A percentile compares a stretch with the other conserved stretches of the same genome.
These are phyloP conservation scores for Scolecobasidium constrictum DNA, from an alignment of 2,329 filamentous ascomycete species.

Conservation along the genomic window DNA sequence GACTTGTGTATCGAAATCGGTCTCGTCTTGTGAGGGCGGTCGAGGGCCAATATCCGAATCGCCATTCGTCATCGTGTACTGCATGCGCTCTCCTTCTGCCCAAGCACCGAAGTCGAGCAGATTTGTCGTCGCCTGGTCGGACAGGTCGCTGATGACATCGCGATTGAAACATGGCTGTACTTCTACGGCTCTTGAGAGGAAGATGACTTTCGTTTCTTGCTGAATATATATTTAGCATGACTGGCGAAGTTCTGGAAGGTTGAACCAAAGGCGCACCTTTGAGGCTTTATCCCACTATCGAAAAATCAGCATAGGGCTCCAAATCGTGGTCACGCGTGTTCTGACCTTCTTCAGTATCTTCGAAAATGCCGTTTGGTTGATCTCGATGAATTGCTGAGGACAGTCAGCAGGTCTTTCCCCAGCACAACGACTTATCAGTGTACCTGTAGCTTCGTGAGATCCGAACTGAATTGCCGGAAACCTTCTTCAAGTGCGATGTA, in stretches of 20 bases:
- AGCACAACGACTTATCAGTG: slow-evolving; percentile 14
- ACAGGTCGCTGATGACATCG: slow-evolving; percentile 90
- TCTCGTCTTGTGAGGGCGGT: slow-evolving; percentile 61
- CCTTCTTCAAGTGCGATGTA: slow-evolving; percentile 94
- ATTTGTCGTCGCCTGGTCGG: slow-evolving; percentile 94
- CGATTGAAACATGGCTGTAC: slow-evolving; percentile 98
- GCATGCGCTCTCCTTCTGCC: slow-evolving; percentile 92
- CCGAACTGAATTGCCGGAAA: slow-evolving; percentile 92
- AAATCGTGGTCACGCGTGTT: slow-evolving; percentile 11
- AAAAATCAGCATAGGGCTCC: slow-evolving; percentile 23
- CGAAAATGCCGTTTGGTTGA: slow-evolving; percentile 94
- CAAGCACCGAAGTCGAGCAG: slow-evolving; percentile 89
- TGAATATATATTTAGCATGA: too few species aligned
- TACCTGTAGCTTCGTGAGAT: slow-evolving; percentile 83
- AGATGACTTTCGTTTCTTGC: slow-evolving; percentile 95
- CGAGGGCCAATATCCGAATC: slow-evolving; percentile 23
- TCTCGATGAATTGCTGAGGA: slow-evolving; percentile 75
- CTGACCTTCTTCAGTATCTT: slow-evolving; percentile 92
- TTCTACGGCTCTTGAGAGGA: slow-evolving; percentile 89
- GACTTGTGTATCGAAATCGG: slow-evolving; percentile 79
- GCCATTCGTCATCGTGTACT: slow-evolving; percentile 36
- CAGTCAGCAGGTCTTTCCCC: slow-evolving; percentile 13
- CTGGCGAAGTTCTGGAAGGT: too few species aligned
- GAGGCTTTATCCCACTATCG: slow-evolving; percentile 92
- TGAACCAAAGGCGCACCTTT: slow-evolving; percentile 51